A percentile compares a stretch with the other conserved stretches of the same genome.
These are phyloP conservation scores for Phytopythium montanum DNA, from an alignment of 352 stramenopile genomes.

Conservation along the genomic window DNA sequence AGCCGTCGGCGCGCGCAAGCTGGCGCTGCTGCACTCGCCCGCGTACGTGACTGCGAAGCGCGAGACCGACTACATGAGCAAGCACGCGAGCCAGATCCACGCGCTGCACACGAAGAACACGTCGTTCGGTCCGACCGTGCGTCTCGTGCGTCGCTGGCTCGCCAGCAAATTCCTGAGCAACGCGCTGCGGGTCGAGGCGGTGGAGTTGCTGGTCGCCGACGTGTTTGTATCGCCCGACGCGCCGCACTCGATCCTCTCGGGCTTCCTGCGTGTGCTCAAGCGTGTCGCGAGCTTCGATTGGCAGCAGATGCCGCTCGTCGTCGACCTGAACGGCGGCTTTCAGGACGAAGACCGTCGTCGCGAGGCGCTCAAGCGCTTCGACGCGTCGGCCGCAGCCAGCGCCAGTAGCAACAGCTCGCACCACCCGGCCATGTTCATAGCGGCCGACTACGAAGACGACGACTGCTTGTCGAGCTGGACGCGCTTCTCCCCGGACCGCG, in stretches of 20 bases:
- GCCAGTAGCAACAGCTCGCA: constrained; percentile 37
- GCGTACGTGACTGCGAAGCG: constrained; percentile 64
- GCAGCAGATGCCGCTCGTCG: constrained; percentile 63
- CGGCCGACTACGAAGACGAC: constrained; percentile 72
- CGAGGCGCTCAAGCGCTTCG: constrained; percentile 73
- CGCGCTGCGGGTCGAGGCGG: constrained; percentile 53
- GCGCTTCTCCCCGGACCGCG: constrained; percentile 50
- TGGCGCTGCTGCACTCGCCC: constrained; percentile 53
- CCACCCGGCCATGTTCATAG: constrained; percentile 78
- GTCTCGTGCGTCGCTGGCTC: constrained; percentile 79
- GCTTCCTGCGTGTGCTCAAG: constrained; percentile 79
- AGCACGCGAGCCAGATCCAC: constrained; percentile 71
- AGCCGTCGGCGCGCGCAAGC: constrained; percentile 46
- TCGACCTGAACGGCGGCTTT: constrained; percentile 62
- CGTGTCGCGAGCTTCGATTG: constrained; percentile 72
- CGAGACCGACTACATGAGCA: constrained; percentile 53
- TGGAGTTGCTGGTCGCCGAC: constrained; percentile 80
- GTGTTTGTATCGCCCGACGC: constrained; percentile 57
- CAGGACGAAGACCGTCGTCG: constrained; percentile 60
- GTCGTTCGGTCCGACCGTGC: constrained; percentile 74
- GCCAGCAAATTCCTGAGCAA: constrained; percentile 79
- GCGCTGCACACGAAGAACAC: constrained; percentile 76
- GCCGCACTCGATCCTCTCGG: constrained; percentile 73
- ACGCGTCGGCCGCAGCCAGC: constrained; percentile 36
- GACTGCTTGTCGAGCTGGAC: constrained; percentile 85